Evolutionary conservation across 805 yeast species (phyloP).

Genomic region (Saccharomyces eubayanus): DNA sequence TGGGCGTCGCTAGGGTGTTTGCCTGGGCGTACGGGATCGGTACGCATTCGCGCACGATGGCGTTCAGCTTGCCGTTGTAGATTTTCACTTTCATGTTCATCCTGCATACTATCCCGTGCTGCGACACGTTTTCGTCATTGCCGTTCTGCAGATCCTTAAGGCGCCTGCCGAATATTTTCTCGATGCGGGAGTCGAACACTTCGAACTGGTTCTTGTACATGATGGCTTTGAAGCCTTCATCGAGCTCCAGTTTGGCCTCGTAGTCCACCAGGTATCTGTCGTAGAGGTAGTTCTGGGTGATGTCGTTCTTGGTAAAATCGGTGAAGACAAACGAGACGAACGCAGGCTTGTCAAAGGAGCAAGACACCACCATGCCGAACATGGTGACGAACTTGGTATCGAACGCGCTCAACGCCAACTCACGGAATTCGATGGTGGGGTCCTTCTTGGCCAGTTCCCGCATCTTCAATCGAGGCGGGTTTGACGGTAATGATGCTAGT

Average conservation of each 20-base stretch:
- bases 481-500: not conserved
- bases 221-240: constrained; percentile 15
- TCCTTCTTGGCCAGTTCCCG: constrained; percentile 4
- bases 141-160: constrained; percentile 5
- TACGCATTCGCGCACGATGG: constrained; percentile 14
- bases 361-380: constrained; percentile 17
- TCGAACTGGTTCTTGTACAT: constrained; percentile 16
- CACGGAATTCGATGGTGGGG: constrained; percentile 8
- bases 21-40: constrained; percentile 3
- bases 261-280: constrained; percentile 19
- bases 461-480: not conserved
- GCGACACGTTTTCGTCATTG: constrained; percentile 16
- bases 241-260: constrained; percentile 8
- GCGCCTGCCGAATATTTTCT: constrained; percentile 3
- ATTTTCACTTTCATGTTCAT: constrained; percentile 15
- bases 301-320: constrained; percentile 21
- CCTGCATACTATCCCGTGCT: constrained; percentile 21
- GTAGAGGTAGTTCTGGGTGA: constrained; percentile 15
- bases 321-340: constrained; percentile 20
- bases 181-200: constrained; percentile 6
- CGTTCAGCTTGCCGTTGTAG: constrained; percentile 16
- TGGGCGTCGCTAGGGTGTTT: not conserved
- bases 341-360: constrained; percentile 9
- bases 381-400: constrained; percentile 10
- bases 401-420: constrained; percentile 5